Conservation (phyloP, 2,329 filamentous ascomycete species). For the Coniosporium tulheliwenetii region DNA sequence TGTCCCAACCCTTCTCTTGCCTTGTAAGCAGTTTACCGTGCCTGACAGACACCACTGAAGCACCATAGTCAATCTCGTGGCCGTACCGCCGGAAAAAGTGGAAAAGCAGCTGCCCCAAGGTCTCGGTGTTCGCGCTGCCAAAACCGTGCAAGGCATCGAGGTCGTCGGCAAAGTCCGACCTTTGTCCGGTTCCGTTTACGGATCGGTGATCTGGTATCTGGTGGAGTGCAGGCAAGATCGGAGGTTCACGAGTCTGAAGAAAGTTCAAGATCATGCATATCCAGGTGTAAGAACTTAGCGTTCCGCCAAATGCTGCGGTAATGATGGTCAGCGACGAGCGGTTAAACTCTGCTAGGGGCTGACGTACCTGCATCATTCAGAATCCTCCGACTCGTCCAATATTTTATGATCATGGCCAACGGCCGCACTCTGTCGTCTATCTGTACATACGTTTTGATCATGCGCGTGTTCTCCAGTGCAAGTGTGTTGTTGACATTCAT, state of each 20-base stretch:
- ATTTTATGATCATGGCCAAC: conserved; percentile 90
- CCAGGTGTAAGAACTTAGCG: conserved; percentile 96
- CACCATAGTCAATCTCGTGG: conserved; percentile 83
- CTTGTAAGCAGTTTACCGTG: conserved; percentile 66
- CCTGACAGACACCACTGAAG: conserved; percentile 69
- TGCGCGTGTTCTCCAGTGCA: conserved; percentile 87
- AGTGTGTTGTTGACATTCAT: conserved; percentile 98
- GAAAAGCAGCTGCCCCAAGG: conserved; percentile 74
- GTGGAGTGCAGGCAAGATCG: conserved; percentile 75
- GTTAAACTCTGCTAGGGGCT: not conserved
- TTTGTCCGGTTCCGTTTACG: conserved; percentile 45
- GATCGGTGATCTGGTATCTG: conserved; percentile 50
- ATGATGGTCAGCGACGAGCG: no score
- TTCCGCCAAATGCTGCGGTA: conserved; percentile 65
- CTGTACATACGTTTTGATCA: conserved; percentile 95
- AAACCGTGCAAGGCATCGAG: conserved; percentile 57
- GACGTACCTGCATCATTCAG: conserved; percentile 87
- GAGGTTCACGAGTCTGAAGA: conserved; percentile 70
- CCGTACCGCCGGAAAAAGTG: conserved; percentile 92
- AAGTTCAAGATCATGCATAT: conserved; percentile 98
- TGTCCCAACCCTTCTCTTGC: conserved; percentile 76
- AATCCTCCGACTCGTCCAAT: conserved; percentile 88
- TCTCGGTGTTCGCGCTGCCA: conserved; percentile 66
- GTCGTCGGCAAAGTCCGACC: conserved; percentile 77
- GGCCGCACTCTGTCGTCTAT: conserved; percentile 82